These are phyloP conservation scores for Candida quercuum DNA, from an alignment of 805 yeast genomes.

Conservation along the genomic window DNA sequence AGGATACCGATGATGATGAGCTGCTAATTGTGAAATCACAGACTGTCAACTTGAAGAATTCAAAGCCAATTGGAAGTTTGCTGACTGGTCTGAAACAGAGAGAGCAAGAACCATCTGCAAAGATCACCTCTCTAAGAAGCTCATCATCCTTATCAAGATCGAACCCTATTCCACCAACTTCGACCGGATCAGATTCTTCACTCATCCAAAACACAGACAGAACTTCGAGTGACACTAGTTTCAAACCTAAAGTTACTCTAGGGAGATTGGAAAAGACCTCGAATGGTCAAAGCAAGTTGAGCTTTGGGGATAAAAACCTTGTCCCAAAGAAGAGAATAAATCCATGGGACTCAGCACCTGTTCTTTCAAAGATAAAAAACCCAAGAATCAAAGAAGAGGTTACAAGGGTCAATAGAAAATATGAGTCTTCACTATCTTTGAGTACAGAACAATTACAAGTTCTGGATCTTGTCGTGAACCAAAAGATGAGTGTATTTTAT, in stretches of 20 bases:
- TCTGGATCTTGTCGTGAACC: conserved; percentile 44
- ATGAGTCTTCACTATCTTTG: conserved; percentile 13
- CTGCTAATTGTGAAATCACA: background rate
- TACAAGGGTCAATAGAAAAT: background rate
- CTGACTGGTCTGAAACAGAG: background rate
- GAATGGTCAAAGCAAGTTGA: background rate
- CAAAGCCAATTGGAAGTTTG: conserved; percentile 11
- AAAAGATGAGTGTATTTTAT: conserved; percentile 54
- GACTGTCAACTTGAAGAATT: conserved; percentile 9
- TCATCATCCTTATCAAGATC: background rate
- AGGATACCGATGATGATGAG: conserved; percentile 2
- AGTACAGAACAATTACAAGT: conserved; percentile 49
- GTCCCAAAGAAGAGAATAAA: conserved; percentile 1
- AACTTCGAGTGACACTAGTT: background rate
- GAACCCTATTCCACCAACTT: background rate
- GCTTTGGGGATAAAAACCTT: background rate
- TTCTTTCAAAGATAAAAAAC: conserved; percentile 5
- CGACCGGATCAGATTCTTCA: background rate
- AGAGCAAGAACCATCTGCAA: background rate
- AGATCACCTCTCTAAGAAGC: background rate
- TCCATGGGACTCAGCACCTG: conserved; percentile 2
- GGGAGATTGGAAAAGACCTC: background rate
- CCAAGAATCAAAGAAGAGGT: conserved; percentile 9
- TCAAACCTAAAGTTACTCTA: conserved; percentile 1
- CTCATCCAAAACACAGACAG: background rate